Base-by-base conservation (phyloP, 371 early-diverging fungal genomes). In the Mucor plumbeus region DNA sequence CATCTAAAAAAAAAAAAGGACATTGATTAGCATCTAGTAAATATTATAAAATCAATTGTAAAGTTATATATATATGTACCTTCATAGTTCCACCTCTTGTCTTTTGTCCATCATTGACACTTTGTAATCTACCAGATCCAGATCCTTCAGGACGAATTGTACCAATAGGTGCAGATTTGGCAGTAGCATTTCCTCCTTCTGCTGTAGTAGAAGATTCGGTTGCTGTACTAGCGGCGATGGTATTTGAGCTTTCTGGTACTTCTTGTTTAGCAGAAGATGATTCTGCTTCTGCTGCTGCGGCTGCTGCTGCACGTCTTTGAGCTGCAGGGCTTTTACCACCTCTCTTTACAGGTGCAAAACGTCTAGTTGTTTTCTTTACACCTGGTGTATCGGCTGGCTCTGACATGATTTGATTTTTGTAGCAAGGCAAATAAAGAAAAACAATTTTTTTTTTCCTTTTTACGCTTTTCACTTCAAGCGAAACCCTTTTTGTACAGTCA, bases 81-180 rank as follows among this genome's bases (percentile, higher is more conserved):
- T 85, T 87, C 26, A 73, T 53, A 1, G 85, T 65, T 44, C 85
- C 80, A 35, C 86, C 86, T 59, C 83, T 74, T 47, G 84, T 81
- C 43, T 75, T 75, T 53, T 75, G 71, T 0, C 80, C 79, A 35
- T 82, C 82, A 50, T 83, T 75, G 9, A 83, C 74, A 61, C 83
- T 83, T 34, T 70, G 77, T 33, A 83, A 71, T 47, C 83, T 72
- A 26, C 83, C 83, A 47, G 75, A 73, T 19, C 55, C 58, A 1
- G 69, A 34, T 11, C 65, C 48, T 64, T 80, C 79, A 26, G 83
- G 70, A 43, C 79, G 75, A 9, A 83, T 70, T 7, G 77, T 74
- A 4, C 83, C 83, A 58, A 83, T 70, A 1, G 63, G 50, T n/a
- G 60, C 67, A 21, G 67, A 60, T 48, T 64, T 65, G 0, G 61